Evolutionary conservation across 495 filamentous ascomycete species (phyloP), one percentile per base, ranked within the genome.

Genomic region (Elasticomyces elasticus): DNA sequence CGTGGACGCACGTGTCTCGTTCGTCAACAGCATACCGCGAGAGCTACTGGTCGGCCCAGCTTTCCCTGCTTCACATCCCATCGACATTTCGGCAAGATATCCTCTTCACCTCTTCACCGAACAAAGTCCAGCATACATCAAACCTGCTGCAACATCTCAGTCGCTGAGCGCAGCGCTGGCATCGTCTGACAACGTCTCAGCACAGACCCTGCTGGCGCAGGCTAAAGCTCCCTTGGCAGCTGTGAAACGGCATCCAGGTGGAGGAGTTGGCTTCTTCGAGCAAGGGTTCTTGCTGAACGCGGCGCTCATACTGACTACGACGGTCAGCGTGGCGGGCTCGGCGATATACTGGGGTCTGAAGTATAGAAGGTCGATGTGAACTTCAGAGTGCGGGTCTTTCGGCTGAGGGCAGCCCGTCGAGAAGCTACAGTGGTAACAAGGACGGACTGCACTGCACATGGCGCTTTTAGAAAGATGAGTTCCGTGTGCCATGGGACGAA

Each of bases 211-310:
- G 1, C 64, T 66, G 52, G 52, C 53, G 12, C 62, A 71, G 41
- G 61, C 65, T 0, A 41, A 66, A 2, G 56, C 62, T 17, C 70
- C 72, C n/a, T 60, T 77, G 24, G 63, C 68, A 19, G 42, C 66
- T 13, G 69, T 64, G 27, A 71, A 70, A 35, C 71, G 72, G 56
- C 54, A 58, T 11, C 53, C 64, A 13, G 69, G 68, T 4, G 62
- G 61, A 6, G 66, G 59, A 15, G 63, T 76, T 51, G 77, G 75
- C 2, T 79, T 74, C 64, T 79, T 79, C 49, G 73, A 76, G 51
- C 72, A 76, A 49, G 77, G 75, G 1, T 71, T 78, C 26, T 31
- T 58, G 38, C 35, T 58, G 31, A 52, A 53, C 35, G 55, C 49
- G n/a, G 37, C 19, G 3, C 7, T 58, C 10, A 38, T 58, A 12